These are phyloP conservation scores for Oidiodendron maius DNA, from an alignment of 495 filamentous ascomycete genomes.

Conservation along the genomic window DNA sequence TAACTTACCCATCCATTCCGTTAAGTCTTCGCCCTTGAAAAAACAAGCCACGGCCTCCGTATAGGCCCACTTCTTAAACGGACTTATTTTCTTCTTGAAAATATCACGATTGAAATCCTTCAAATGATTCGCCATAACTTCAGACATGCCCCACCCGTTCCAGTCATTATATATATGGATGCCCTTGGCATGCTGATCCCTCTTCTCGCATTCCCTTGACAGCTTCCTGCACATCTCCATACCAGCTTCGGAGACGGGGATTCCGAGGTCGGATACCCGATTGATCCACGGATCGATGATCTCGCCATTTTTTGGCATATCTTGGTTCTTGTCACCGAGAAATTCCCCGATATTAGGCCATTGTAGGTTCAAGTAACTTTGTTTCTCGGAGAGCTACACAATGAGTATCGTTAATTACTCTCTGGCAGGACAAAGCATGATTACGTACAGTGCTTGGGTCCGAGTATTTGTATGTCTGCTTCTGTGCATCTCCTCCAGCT, in stretches of 20 bases:
- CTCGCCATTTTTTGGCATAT: slow-evolving; percentile 6
- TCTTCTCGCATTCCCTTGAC: slow-evolving; percentile 17
- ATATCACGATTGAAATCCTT: slow-evolving; percentile 30
- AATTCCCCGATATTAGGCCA: slow-evolving; percentile 9
- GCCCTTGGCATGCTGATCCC: slow-evolving; percentile 31
- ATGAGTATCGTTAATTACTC: background rate
- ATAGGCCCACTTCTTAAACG: slow-evolving; percentile 29
- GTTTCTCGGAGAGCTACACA: slow-evolving; percentile 6
- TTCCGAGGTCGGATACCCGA: slow-evolving; percentile 7
- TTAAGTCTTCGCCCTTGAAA: slow-evolving; percentile 8
- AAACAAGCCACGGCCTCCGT: slow-evolving; percentile 25
- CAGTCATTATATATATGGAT: slow-evolving; percentile 39
- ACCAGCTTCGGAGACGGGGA: slow-evolving; percentile 4
- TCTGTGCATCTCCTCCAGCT: background rate
- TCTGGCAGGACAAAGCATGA: background rate
- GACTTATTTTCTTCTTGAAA: slow-evolving; percentile 25
- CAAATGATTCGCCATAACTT: slow-evolving; percentile 35
- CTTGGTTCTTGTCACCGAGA: slow-evolving; percentile 11
- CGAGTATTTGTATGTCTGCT: slow-evolving; percentile 7
- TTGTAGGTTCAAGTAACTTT: slow-evolving; percentile 4
- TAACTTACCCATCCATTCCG: slow-evolving; percentile 15
- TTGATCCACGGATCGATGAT: background rate
- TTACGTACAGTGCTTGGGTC: slow-evolving; percentile 5
- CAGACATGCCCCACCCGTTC: slow-evolving; percentile 30
- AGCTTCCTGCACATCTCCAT: background rate